Conservation (phyloP, 2,329 filamentous ascomycete species). For the Parafenestella ontariensis region DNA sequence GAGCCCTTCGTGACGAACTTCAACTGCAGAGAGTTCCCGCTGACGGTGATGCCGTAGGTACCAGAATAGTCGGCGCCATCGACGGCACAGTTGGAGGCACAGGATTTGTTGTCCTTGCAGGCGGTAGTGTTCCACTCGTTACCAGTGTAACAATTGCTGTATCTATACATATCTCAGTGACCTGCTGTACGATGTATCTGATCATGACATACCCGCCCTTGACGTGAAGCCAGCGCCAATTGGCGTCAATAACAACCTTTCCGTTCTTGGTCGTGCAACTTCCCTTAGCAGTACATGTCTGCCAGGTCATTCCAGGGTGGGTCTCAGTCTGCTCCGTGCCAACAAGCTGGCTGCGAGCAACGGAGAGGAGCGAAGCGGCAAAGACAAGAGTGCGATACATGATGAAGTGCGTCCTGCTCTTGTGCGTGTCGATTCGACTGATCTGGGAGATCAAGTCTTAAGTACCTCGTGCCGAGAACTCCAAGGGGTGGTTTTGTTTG, state of each 20-base stretch:
- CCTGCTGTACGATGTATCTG: neutral
- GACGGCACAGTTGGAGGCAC: slow-evolving; percentile 46
- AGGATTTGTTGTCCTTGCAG: slow-evolving; percentile 45
- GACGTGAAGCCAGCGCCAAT: slow-evolving; percentile 58
- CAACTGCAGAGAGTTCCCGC: slow-evolving; percentile 59
- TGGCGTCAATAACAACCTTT: slow-evolving; percentile 51
- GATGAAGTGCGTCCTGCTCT: slow-evolving; percentile 11
- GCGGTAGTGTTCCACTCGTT: slow-evolving; percentile 50
- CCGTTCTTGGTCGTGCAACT: slow-evolving; percentile 45
- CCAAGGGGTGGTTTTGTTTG: neutral
- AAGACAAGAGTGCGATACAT: slow-evolving; percentile 49
- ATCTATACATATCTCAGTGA: slow-evolving; percentile 21
- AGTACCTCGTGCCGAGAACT: slow-evolving; percentile 6
- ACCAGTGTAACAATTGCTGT: slow-evolving; percentile 51
- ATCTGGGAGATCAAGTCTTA: slow-evolving; percentile 6
- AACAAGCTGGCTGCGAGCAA: slow-evolving; percentile 55
- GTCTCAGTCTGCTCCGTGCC: slow-evolving; percentile 49
- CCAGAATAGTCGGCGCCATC: slow-evolving; percentile 50
- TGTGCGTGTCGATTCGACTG: slow-evolving; percentile 2
- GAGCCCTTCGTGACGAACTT: slow-evolving; percentile 62
- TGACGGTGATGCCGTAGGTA: slow-evolving; percentile 58
- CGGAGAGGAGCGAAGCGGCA: slow-evolving; percentile 54
- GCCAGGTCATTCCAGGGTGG: slow-evolving; percentile 49
- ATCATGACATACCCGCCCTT: slow-evolving; percentile 31
- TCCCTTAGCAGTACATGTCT: slow-evolving; percentile 47